Evolutionary conservation across 129 eudicot genomes (phyloP), one percentile per base, ranked within the genome.

Genomic region (Arctium lappa): DNA sequence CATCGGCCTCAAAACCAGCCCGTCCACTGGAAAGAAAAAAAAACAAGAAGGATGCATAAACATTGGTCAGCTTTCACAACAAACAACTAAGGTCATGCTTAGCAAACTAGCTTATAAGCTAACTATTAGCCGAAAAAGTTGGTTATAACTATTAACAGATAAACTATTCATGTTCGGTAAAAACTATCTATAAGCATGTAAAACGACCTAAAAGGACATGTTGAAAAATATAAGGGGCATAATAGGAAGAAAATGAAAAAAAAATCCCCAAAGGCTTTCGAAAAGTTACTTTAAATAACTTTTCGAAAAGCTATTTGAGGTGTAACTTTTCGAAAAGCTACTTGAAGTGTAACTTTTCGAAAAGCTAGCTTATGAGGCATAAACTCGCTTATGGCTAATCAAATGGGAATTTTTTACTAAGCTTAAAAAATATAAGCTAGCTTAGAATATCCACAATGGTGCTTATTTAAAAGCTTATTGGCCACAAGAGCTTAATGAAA

Each of bases 1-100:
- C 80, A 92, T 92, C 39, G 98, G 98, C 87, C 89, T 91, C 81
- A 86, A 84, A 79, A 85, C 86, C 53, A 74, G 71, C 76, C 96
- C 98, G 8, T 92, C 92, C 81, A 79, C 98, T 95, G 87, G 12
- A 83, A 86, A 33, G 53, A 38, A 80, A 40, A 33, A 1, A 13
- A 46, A 53, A 15, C 22, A 38, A 79, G 2, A 37, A 40, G 10
- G 10, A 39, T 15, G 38, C 68, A 38, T 70, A 66, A 78, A 40
- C 40, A 77, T 56, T n/a, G 38, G 65, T 76, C 5, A 83, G 4
- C 0, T 69, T 69, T 70, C 44, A 69, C 36, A 29, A 16, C 6
- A 83, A 82, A 76, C 3, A 73, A 68, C 13, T 36, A 60, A 30
- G 16, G 16, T 16, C 2, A 46, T 9, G 50, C 50, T 44, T 42